Conservation (phyloP, 352 stramenopile genomes). For the Phytopythium kandeliae region DNA sequence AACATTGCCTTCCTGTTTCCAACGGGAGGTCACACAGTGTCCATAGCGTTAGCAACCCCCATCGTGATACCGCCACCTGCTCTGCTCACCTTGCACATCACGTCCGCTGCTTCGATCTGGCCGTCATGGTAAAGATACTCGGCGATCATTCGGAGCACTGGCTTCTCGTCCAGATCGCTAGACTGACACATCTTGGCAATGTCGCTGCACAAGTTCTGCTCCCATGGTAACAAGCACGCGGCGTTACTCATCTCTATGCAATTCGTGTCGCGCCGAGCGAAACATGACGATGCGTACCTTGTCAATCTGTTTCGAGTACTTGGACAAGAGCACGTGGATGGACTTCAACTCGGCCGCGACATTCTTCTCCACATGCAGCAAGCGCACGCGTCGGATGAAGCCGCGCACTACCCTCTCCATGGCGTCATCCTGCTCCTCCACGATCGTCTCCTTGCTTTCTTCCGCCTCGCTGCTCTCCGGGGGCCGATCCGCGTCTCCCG, state of each 20-base stretch:
- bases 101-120: constrained; percentile 65
- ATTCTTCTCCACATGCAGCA: constrained; percentile 71
- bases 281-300: too few relatives aligned
- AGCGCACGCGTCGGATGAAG: constrained; percentile 55
- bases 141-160: constrained; percentile 57
- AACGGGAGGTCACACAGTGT: constrained; percentile 1
- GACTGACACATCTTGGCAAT: constrained; percentile 59
- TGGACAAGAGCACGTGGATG: constrained; percentile 66
- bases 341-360: constrained; percentile 58
- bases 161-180: constrained; percentile 56
- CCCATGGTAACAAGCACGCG: neutral
- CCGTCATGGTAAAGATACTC: constrained; percentile 81
- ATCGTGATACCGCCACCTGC: neutral
- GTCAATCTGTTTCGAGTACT: constrained; percentile 78
- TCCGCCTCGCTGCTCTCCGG: constrained; percentile 10
- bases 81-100: constrained; percentile 48
- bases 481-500: neutral
- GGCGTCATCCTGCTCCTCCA: constrained; percentile 54
- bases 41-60: neutral
- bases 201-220: constrained; percentile 52
- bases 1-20: constrained; percentile 47
- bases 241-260: neutral
- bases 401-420: constrained; percentile 60
- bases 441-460: constrained; percentile 9
- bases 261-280: neutral